Percentiles rank a stretch among this genome's conserved stretches.
These are phyloP conservation scores for Tetramitus jugosus DNA, from an alignment of 208 protist genomes.

Conservation along the genomic window DNA sequence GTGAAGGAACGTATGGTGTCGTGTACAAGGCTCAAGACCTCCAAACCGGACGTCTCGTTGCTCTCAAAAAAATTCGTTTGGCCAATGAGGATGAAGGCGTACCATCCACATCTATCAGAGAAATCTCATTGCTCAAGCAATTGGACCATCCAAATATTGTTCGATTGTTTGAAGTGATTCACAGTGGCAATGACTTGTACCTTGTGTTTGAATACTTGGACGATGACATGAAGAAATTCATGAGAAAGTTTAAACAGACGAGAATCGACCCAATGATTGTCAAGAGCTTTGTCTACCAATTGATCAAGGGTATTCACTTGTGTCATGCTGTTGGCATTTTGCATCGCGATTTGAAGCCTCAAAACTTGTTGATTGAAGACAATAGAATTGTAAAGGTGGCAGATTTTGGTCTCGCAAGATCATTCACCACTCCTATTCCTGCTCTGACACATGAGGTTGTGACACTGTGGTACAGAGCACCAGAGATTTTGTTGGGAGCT, in stretches of 20 bases:
- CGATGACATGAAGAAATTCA: constrained; percentile 89
- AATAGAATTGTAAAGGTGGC: constrained; percentile 62
- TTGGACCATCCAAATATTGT: constrained; percentile 61
- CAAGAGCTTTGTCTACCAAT: constrained; percentile 63
- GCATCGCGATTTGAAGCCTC: constrained; percentile 85
- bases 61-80: background rate
- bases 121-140: constrained; percentile 53
- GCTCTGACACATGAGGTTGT: constrained; percentile 66
- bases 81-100: constrained; percentile 69
- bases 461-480: no score
- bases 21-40: background rate
- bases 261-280: constrained; percentile 68
- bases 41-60: background rate
- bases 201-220: constrained; percentile 95
- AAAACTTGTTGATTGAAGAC: constrained; percentile 76
- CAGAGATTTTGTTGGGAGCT: constrained; percentile 80
- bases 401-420: constrained; percentile 73
- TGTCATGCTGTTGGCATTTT: constrained; percentile 92
- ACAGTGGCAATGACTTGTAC: constrained; percentile 82
- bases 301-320: constrained; percentile 79
- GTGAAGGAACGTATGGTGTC: constrained; percentile 71
- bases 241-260: constrained; percentile 82
- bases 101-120: constrained; percentile 70
- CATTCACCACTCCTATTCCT: constrained; percentile 63
- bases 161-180: constrained; percentile 84